phyloP scores from a whole-genome alignment of 495 filamentous ascomycete species.

The Durotheca rogersii region DNA sequence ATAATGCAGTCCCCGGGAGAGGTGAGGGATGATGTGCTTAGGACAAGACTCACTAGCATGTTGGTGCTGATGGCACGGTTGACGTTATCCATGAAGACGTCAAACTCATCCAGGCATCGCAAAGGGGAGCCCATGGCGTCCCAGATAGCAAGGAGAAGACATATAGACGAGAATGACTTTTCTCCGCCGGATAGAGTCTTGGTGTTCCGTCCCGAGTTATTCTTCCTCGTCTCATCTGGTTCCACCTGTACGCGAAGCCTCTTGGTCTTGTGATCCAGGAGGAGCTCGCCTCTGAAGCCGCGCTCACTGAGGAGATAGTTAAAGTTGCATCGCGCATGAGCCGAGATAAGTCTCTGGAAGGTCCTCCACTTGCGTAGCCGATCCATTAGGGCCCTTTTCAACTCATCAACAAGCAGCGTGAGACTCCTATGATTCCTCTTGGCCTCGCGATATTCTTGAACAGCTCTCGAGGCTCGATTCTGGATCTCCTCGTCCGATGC shows the following conservation, averaged over 20 bases:
- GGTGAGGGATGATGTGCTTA: too few species aligned
- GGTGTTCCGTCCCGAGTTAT: conserved; percentile 69
- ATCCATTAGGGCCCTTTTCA: conserved; percentile 66
- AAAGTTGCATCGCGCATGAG: conserved; percentile 81
- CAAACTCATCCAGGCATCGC: conserved; percentile 95
- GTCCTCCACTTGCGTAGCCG: conserved; percentile 74
- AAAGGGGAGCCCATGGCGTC: conserved; percentile 97
- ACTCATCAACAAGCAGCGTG: conserved; percentile 51
- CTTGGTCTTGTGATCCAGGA: conserved; percentile 72
- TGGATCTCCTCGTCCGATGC: conserved; percentile 67
- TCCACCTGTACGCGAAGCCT: conserved; percentile 75
- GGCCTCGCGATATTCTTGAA: conserved; percentile 41
- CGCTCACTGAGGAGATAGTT: conserved; percentile 83
- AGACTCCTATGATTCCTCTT: conserved; percentile 45
- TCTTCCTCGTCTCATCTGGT: conserved; percentile 72
- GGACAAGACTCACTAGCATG: conserved; percentile 86
- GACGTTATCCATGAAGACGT: conserved; percentile 98
- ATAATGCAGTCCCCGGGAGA: too few species aligned
- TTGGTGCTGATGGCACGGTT: conserved; percentile 91
- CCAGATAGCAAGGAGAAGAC: conserved; percentile 88
- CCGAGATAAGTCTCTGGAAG: conserved; percentile 81
- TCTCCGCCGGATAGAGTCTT: conserved; percentile 94
- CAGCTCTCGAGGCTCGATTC: conserved; percentile 38
- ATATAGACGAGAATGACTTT: conserved; percentile 96
- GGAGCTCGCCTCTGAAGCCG: conserved; percentile 78